phyloP scores from a whole-genome alignment of 1,139 yeast species.

The Saccharomyces pastorianus region DNA sequence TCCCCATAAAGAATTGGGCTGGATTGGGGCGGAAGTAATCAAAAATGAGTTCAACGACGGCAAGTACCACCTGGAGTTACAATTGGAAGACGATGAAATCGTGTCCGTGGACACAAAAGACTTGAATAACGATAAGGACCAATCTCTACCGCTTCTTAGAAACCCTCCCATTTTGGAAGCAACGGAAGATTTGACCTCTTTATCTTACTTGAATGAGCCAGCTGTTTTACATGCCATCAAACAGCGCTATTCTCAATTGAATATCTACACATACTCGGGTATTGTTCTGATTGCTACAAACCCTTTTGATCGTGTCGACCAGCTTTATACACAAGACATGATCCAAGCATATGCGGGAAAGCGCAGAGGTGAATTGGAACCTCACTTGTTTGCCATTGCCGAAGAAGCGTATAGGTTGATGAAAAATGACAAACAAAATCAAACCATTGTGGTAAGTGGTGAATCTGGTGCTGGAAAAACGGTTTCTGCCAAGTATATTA shows the following conservation, averaged over 20 bases:
- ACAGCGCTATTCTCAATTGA: constrained; percentile 81
- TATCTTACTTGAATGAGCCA: constrained; percentile 92
- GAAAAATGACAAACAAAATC: constrained; percentile 80
- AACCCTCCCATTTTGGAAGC: constrained; percentile 80
- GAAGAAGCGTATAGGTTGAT: constrained; percentile 96
- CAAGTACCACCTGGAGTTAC: constrained; percentile 52
- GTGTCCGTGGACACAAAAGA: constrained; percentile 49
- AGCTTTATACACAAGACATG: constrained; percentile 57
- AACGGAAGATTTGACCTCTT: constrained; percentile 87
- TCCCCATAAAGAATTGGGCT: constrained; percentile 79
- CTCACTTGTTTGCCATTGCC: constrained; percentile 96
- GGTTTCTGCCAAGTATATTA: constrained; percentile 92
- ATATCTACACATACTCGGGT: constrained; percentile 94
- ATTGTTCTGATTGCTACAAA: constrained; percentile 95
- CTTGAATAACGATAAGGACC: constrained; percentile 30
- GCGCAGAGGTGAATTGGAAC: constrained; percentile 90
- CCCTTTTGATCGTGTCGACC: constrained; percentile 91
- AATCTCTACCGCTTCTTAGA: constrained; percentile 63
- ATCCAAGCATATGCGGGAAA: constrained; percentile 96
- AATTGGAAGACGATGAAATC: constrained; percentile 52
- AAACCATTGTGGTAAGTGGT: constrained; percentile 95
- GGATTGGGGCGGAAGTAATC: constrained; percentile 82
- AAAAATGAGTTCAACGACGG: constrained; percentile 44
- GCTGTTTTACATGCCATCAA: constrained; percentile 92
- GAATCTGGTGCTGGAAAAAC: constrained; percentile 99